Conservation (phyloP, 345 rosid genomes). For the Populus simonii region DNA sequence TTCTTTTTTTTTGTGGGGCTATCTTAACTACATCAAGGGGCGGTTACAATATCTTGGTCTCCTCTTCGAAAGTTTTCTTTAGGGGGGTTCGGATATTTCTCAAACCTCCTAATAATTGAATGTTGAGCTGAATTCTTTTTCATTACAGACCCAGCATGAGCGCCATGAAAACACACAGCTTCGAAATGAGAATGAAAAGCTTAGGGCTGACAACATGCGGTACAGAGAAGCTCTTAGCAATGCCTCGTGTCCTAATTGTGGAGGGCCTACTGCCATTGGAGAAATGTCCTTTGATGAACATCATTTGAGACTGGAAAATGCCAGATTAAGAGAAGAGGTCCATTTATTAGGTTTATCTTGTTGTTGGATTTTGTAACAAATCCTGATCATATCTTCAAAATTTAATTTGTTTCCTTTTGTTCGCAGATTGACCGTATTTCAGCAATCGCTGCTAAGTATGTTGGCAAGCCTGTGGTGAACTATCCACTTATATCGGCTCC, state of each 20-base stretch:
- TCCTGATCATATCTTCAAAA: not conserved
- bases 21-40: not conserved
- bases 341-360: not conserved
- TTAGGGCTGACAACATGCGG: conserved; percentile 79
- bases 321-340: conserved; percentile 89
- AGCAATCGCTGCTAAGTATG: conserved; percentile 88
- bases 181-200: conserved; percentile 80
- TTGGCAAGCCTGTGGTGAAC: conserved; percentile 83
- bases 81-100: not conserved
- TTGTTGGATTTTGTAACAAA: not conserved
- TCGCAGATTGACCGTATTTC: conserved; percentile 81
- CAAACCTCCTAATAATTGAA: not conserved
- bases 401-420: not conserved
- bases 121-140: not conserved
- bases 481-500: conserved; percentile 69
- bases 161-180: conserved; percentile 80
- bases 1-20: not conserved
- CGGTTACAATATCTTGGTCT: conserved; percentile 14
- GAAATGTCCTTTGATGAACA: conserved; percentile 97
- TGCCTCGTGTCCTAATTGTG: conserved; percentile 92
- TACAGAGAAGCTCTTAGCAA: conserved; percentile 85
- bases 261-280: conserved; percentile 90
- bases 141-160: conserved; percentile 76
- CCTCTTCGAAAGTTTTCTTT: not conserved
- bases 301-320: conserved; percentile 84